Evolutionary conservation across 306 rosid genomes (phyloP).

Genomic region (Trifolium fragiferum): DNA sequence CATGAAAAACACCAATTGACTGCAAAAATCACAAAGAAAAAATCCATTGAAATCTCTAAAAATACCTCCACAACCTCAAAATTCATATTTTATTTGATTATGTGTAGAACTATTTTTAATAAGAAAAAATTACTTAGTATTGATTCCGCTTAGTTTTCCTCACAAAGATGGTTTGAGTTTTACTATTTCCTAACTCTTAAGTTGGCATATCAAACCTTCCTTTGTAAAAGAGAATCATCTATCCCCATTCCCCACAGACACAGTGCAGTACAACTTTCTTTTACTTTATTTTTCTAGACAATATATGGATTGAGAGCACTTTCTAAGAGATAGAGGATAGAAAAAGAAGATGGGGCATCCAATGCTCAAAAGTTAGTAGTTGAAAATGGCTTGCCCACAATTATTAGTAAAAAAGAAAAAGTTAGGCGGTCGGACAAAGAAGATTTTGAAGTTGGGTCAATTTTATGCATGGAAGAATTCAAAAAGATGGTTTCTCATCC

Average conservation of each 20-base stretch:
- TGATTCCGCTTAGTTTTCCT: no score
- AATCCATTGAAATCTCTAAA: no score
- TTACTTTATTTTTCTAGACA: slow-evolving; percentile 48
- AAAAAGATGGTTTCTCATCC: no score
- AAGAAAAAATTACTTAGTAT: no score
- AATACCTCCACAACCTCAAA: no score
- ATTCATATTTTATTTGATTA: no score
- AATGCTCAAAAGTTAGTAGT: slow-evolving; percentile 48
- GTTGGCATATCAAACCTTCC: not conserved
- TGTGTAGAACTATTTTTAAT: no score
- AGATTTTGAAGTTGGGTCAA: slow-evolving; percentile 26
- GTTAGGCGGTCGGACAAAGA: slow-evolving; percentile 22
- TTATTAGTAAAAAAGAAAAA: slow-evolving; percentile 29
- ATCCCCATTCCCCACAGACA: slow-evolving; percentile 10
- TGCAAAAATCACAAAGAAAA: no score
- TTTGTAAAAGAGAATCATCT: not conserved
- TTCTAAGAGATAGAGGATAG: slow-evolving; percentile 34
- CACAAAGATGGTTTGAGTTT: no score
- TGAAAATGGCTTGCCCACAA: slow-evolving; percentile 43
- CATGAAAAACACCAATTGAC: no score
- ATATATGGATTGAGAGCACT: slow-evolving; percentile 44
- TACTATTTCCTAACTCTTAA: not conserved
- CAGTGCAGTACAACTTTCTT: slow-evolving; percentile 38
- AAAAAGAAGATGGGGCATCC: slow-evolving; percentile 56
- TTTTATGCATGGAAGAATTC: not conserved